Evolutionary conservation across 768 basidiomycete species (phyloP), one percentile per base, ranked within the genome.

Genomic region (Mycena chlorophos): DNA sequence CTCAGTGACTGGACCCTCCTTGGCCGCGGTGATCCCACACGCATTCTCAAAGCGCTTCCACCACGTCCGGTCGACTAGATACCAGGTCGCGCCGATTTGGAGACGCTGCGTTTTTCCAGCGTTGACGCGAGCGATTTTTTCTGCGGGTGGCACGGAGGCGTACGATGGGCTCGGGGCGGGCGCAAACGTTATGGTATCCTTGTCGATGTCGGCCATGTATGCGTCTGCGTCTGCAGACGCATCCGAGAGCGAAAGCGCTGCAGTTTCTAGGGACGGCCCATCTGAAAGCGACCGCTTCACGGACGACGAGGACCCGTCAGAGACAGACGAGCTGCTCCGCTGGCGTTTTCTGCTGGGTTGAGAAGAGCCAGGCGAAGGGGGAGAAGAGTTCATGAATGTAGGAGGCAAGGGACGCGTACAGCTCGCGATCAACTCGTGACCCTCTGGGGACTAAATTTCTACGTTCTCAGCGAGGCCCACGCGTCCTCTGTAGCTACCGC

Each of bases 261-360:
- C 76, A 63, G 75, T 66, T 40, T 82, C 77, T 55, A 73, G 69
- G 56, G 77, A 66, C 57, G 79, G 78, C 48, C 79, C 84, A 67
- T 90, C 88, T 22, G 91, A 89, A 52, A 82, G 83, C 19, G 89
- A 81, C 60, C 92, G 87, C 76, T 94, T 95, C 57, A 85, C 75
- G 26, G 89, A 92, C 23, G 88, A 85, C 25, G 81, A 82, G 55
- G 85, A 85, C 52, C 79, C 75, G 63, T 84, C 82, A 43, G 89
- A 89, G 67, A 87, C 78, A 84, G 87, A 87, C 31, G 89, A 90
- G 63, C 75, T 78, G 60, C 86, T 88, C 65, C 89, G 84, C 67
- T 87, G 86, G 69, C 88, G 78, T 75, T 89, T 89, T 65, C 88
- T 77, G 63, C 74, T 73, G 26, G 70, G 71, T 56, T 74, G 74